A percentile compares a stretch with the other conserved stretches of the same genome.
Conservation (phyloP, 2,329 filamentous ascomycete genomes). For the Cadophora luteo-olivacea region DNA sequence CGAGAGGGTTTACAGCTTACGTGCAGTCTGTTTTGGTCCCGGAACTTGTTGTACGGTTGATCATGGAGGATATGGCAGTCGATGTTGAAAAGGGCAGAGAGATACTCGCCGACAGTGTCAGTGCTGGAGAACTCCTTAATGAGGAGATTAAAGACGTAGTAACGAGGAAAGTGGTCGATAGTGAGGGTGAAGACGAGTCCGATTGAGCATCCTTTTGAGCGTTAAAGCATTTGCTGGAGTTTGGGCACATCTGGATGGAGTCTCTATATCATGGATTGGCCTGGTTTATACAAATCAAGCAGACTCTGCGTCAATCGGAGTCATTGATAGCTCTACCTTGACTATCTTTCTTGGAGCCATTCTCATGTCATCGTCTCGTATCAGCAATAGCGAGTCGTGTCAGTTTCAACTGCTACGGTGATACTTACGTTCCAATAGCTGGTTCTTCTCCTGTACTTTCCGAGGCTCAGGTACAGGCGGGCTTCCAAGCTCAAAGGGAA, state of each 20-base stretch:
- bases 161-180: conserved; percentile 60
- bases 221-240: conserved; percentile 11
- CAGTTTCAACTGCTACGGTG: background rate
- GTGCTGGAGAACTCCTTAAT: conserved; percentile 43
- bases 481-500: too few relatives aligned
- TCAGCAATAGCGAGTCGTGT: background rate
- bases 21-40: conserved; percentile 80
- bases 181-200: conserved; percentile 39
- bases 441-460: too few relatives aligned
- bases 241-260: background rate
- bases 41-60: conserved; percentile 63
- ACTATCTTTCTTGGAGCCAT: background rate
- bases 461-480: too few relatives aligned
- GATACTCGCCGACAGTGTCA: conserved; percentile 45
- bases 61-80: conserved; percentile 64
- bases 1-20: conserved; percentile 70
- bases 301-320: background rate
- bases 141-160: conserved; percentile 62
- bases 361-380: background rate
- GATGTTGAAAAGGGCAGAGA: conserved; percentile 47
- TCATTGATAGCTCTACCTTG: background rate
- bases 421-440: too few relatives aligned
- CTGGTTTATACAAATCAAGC: background rate
- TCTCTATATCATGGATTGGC: background rate
- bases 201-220: conserved; percentile 1